Evolutionary conservation across 768 basidiomycete genomes (phyloP).

Genomic region (Mycena olivaceomarginata): DNA sequence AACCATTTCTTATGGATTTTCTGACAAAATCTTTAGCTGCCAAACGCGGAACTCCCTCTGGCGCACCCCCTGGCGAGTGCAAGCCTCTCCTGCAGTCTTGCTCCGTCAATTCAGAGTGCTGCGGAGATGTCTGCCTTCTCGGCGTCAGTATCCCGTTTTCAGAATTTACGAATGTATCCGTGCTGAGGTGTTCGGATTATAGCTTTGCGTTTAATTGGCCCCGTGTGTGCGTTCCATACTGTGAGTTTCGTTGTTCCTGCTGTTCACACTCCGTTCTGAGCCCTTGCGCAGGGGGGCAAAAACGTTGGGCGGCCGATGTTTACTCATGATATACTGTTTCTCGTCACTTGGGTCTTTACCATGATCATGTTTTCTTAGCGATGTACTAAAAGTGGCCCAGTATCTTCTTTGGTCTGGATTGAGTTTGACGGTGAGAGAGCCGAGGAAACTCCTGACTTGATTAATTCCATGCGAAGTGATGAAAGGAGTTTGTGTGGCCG

Average conservation of each 20-base stretch:
- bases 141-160: conserved; percentile 18
- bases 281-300: conserved; percentile 16
- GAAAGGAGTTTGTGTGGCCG: conserved; percentile 10
- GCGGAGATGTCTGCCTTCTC: conserved; percentile 16
- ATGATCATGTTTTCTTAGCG: conserved; percentile 14
- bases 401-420: conserved; percentile 18
- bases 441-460: conserved; percentile 20
- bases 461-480: conserved; percentile 24
- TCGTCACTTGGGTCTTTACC: conserved; percentile 6
- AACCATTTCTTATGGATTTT: conserved; percentile 28
- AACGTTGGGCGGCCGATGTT: conserved; percentile 16
- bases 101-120: conserved; percentile 15
- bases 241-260: conserved; percentile 23
- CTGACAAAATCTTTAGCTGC: conserved; percentile 23
- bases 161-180: conserved; percentile 24
- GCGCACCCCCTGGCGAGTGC: neutral
- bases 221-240: conserved; percentile 18
- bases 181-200: conserved; percentile 21
- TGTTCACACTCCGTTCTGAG: conserved; percentile 22
- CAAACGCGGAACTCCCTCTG: conserved; percentile 25
- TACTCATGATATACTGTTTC: conserved; percentile 20
- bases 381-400: conserved; percentile 16
- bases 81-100: conserved; percentile 6
- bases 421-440: conserved; percentile 22
- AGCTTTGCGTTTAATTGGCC: conserved; percentile 20